Evolutionary conservation across 2,329 filamentous ascomycete genomes (phyloP).

Genomic region (Graphilbum sp.): DNA sequence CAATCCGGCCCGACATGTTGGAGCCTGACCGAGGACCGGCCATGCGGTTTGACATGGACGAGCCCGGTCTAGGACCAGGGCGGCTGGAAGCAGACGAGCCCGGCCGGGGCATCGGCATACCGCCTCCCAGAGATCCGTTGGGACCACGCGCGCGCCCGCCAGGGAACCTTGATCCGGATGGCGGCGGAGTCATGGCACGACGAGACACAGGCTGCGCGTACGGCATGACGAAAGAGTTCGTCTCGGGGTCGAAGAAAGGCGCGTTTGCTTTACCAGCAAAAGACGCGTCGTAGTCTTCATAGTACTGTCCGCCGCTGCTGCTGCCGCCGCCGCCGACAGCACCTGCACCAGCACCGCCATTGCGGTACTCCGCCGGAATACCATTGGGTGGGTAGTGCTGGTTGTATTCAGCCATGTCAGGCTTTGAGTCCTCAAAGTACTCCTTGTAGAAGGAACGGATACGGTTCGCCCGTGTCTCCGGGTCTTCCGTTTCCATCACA

Average conservation of each 20-base stretch:
- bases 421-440: slow-evolving; percentile 80
- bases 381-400: slow-evolving; percentile 11
- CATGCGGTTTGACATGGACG: slow-evolving; percentile 35
- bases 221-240: slow-evolving; percentile 59
- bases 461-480: slow-evolving; percentile 84
- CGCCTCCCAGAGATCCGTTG: slow-evolving; percentile 34
- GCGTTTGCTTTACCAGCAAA: slow-evolving; percentile 48
- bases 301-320: slow-evolving; percentile 31
- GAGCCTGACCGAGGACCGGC: slow-evolving; percentile 33
- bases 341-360: neutral
- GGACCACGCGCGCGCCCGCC: slow-evolving; percentile 14
- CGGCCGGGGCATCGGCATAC: slow-evolving; percentile 22
- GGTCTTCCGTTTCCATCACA: slow-evolving; percentile 64
- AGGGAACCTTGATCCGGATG: slow-evolving; percentile 32
- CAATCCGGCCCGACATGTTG: slow-evolving; percentile 27
- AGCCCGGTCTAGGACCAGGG: slow-evolving; percentile 31
- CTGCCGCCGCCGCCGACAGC: neutral
- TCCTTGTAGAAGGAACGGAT: slow-evolving; percentile 99
- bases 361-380: slow-evolving; percentile 2
- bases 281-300: slow-evolving; percentile 59
- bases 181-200: slow-evolving; percentile 91
- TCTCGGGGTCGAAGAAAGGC: slow-evolving; percentile 46
- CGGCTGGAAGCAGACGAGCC: slow-evolving; percentile 16
- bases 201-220: slow-evolving; percentile 75
- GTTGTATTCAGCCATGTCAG: slow-evolving; percentile 13